Conservation (phyloP, 495 filamentous ascomycete genomes). For the Trichoderma orchidacearum region DNA sequence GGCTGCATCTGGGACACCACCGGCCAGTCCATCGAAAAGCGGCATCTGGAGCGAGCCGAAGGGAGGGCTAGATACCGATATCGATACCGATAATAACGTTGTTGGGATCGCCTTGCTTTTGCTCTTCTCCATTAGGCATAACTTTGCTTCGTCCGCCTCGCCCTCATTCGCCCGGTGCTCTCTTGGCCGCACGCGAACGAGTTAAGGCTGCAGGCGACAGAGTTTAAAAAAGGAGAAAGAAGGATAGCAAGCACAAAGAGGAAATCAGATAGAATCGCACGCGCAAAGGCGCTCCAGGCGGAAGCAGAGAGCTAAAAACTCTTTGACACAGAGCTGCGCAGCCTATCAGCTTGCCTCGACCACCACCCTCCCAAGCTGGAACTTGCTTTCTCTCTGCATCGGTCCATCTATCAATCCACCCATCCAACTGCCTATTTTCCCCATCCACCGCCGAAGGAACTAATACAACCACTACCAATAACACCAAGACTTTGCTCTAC, state of each 20-base stretch:
- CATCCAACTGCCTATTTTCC: slow-evolving; percentile 5
- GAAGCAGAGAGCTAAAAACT: too few relatives aligned
- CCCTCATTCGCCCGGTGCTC: not conserved
- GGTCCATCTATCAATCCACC: too few relatives aligned
- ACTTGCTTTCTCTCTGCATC: not conserved
- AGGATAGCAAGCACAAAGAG: too few relatives aligned
- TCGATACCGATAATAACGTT: not conserved
- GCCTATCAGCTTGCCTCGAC: not conserved
- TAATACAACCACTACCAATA: too few relatives aligned
- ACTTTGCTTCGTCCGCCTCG: not conserved
- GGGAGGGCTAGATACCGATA: not conserved
- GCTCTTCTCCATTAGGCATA: not conserved
- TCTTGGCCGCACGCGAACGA: not conserved
- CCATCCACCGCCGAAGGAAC: slow-evolving; percentile 3
- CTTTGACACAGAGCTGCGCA: not conserved
- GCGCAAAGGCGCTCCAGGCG: slow-evolving; percentile 3
- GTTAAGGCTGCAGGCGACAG: slow-evolving; percentile 1
- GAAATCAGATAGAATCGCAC: slow-evolving; percentile 11
- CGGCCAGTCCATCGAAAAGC: not conserved
- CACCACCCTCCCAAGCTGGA: not conserved
- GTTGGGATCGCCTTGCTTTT: not conserved
- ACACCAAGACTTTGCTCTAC: too few relatives aligned
- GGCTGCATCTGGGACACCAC: not conserved
- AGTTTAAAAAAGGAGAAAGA: slow-evolving; percentile 3
- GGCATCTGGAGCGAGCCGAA: not conserved